A percentile compares a stretch with the other conserved stretches of the same genome.
These are phyloP conservation scores for Penicillium odoratum DNA, from an alignment of 495 filamentous ascomycete genomes.

Conservation along the genomic window DNA sequence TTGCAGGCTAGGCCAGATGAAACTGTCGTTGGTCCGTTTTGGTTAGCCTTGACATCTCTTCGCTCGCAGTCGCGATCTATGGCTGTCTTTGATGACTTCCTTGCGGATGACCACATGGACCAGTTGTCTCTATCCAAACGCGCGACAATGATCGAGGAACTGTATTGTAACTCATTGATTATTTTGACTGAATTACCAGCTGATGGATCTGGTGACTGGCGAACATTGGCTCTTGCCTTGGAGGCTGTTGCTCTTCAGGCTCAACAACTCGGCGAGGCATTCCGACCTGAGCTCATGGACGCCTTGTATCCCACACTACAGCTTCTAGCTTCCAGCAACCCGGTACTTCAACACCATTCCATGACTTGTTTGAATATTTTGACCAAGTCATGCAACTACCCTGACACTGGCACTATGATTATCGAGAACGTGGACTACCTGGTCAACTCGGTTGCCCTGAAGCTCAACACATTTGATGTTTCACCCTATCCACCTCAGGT, in stretches of 20 bases:
- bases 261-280: slow-evolving; percentile 62
- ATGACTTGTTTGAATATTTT: slow-evolving; percentile 81
- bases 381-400: slow-evolving; percentile 72
- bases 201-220: slow-evolving; percentile 64
- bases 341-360: slow-evolving; percentile 73
- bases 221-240: slow-evolving; percentile 65
- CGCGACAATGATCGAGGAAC: slow-evolving; percentile 65
- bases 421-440: slow-evolving; percentile 96
- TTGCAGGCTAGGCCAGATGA: slow-evolving; percentile 55
- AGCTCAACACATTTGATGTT: slow-evolving; percentile 87
- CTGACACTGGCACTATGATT: slow-evolving; percentile 72
- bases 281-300: slow-evolving; percentile 85
- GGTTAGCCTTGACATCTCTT: slow-evolving; percentile 76
- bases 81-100: slow-evolving; percentile 63
- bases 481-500: slow-evolving; percentile 90
- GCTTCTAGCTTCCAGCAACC: slow-evolving; percentile 71
- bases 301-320: slow-evolving; percentile 87
- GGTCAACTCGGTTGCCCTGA: slow-evolving; percentile 85
- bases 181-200: slow-evolving; percentile 54
- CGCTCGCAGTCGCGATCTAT: slow-evolving; percentile 48
- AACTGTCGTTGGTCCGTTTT: slow-evolving; percentile 68
- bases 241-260: slow-evolving; percentile 75
- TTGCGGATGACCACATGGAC: slow-evolving; percentile 48
- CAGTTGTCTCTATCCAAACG: slow-evolving; percentile 40
- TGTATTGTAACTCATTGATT: slow-evolving; percentile 75